Base-by-base conservation (phyloP, 2,329 filamentous ascomycete genomes). In the Fusarium coffeatum region DNA sequence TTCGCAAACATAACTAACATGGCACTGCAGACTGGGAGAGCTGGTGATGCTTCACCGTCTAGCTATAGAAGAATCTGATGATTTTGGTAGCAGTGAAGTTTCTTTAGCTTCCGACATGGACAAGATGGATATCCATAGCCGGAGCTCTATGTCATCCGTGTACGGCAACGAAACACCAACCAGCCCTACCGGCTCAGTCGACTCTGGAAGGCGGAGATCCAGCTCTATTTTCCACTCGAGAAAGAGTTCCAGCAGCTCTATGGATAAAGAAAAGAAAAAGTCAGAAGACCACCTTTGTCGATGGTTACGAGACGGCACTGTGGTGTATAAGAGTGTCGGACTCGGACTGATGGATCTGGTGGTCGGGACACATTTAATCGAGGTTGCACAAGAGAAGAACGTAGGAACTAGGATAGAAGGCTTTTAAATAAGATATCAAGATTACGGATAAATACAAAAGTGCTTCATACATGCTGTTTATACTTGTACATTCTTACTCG, bases 271-370 rank as follows among this genome's bases (percentile, higher is more conserved):
- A 51, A 82, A 84, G 73, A 78, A 81, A 61, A 80, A 81, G 64
- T 81, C 81, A 62, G 84, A 87, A 53, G 82, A 87, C 55, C 80
- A 84, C 13, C 78, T 90, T 56, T 80, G 82, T 28, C 79, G 82
- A 22, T 90, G 89, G 89, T 76, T 91, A 58, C 81, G 85, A 59
- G 82, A 83, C 5, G 89, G 89, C 1, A 91, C 89, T 62, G 89
- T 92, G 22, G 85, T 92, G 10, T 92, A 91, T 76, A 92, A 91
- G 82, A 88, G 87, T 65, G 89, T 92, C 0, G 89, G 89, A 0
- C 77, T 91, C 49, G 89, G 89, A 0, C 76, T 91, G 53, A 91
- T 91, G 89, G 89, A 92, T 72, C 77, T 92, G 23, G 85, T 87
- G 2, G 86, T 90, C 3, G 89, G 89, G 16, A 83, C 83, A 71